phyloP scores from a whole-genome alignment of 2,329 filamentous ascomycete genomes.

The Curvularia verruculosa region DNA sequence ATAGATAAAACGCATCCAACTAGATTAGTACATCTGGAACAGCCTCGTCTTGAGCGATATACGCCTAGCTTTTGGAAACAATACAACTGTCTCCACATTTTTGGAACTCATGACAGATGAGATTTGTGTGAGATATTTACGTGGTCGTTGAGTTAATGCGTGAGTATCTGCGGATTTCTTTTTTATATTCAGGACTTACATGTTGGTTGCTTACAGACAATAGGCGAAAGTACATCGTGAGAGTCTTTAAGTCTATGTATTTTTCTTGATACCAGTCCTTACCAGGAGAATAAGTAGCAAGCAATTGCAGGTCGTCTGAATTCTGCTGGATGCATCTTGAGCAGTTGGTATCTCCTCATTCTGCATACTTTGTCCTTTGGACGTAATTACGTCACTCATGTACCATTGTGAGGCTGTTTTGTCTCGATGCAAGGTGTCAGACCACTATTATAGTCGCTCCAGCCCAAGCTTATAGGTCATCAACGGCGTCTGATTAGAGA shows the following conservation, averaged over 20 bases:
- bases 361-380: neutral
- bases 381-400: neutral
- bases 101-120: neutral
- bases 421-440: too few species aligned
- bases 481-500: neutral
- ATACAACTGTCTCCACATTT: neutral
- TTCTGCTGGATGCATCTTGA: neutral
- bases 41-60: neutral
- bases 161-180: too few species aligned
- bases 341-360: neutral
- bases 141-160: neutral
- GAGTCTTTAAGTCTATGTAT: neutral
- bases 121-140: neutral
- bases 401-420: too few species aligned
- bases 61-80: neutral
- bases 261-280: neutral
- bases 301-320: neutral
- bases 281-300: neutral
- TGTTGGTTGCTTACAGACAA: neutral
- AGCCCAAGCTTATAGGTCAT: neutral
- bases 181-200: too few species aligned
- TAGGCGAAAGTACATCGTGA: neutral
- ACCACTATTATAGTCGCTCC: too few species aligned
- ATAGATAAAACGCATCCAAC: neutral
- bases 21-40: neutral